These are phyloP conservation scores for Xerocomus minutiporus DNA, from an alignment of 1,284 basidiomycete species.

Conservation along the genomic window DNA sequence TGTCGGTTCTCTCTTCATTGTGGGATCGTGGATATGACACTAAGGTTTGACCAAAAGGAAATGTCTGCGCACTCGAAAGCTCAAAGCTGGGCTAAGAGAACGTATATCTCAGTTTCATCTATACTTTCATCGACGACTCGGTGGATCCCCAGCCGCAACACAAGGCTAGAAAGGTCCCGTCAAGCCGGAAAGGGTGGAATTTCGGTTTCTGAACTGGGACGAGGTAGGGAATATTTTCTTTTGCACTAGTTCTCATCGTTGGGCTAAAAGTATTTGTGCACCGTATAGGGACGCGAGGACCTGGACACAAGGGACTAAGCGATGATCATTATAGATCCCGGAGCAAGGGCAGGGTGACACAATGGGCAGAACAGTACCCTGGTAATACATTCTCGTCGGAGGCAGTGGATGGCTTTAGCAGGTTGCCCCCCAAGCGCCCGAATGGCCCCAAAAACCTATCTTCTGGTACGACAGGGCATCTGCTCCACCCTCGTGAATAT, in stretches of 20 bases:
- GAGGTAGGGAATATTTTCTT: conserved; percentile 6
- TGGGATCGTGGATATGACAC: background rate
- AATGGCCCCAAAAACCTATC: background rate
- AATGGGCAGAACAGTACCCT: background rate
- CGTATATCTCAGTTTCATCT: conserved; percentile 5
- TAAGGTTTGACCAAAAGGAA: conserved; percentile 17
- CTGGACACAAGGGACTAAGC: background rate
- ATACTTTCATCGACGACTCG: conserved; percentile 7
- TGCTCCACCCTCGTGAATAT: conserved; percentile 72
- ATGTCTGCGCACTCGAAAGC: conserved; percentile 3
- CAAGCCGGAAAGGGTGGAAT: background rate
- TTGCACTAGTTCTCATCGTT: background rate
- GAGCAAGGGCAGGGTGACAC: background rate
- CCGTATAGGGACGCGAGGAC: background rate
- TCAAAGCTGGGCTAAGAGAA: conserved; percentile 15
- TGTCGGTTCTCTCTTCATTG: conserved; percentile 38
- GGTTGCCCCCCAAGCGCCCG: background rate
- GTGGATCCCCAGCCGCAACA: background rate
- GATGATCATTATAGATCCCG: background rate
- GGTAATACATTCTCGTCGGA: background rate
- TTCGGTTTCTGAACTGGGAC: conserved; percentile 1
- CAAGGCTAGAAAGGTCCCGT: background rate
- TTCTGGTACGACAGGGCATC: background rate
- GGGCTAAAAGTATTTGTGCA: background rate
- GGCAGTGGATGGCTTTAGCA: background rate